phyloP scores from a whole-genome alignment of 768 basidiomycete genomes.

The Tylopilus sp. region DNA sequence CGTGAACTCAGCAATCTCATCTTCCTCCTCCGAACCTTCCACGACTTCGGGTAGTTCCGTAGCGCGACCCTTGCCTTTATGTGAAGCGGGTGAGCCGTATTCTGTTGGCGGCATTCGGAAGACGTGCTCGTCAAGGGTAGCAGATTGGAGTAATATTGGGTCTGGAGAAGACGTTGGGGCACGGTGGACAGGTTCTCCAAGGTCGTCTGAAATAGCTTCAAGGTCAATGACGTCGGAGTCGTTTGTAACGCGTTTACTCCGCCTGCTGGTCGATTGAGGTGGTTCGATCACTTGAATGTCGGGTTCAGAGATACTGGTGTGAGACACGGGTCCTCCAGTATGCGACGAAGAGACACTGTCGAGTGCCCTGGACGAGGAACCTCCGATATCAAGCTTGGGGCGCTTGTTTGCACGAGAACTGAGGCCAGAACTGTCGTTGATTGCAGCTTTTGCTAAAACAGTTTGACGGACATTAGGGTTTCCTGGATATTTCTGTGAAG shows the following conservation, averaged over 20 bases:
- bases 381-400: constrained; percentile 14
- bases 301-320: constrained; percentile 8
- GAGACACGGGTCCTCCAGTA: not conserved
- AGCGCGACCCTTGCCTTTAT: constrained; percentile 26
- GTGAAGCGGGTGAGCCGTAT: not conserved
- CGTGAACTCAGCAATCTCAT: constrained; percentile 19
- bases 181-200: constrained; percentile 21
- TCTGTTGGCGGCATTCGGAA: constrained; percentile 23
- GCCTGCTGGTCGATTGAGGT: not conserved
- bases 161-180: constrained; percentile 23
- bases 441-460: constrained; percentile 10
- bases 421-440: not conserved
- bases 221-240: constrained; percentile 23
- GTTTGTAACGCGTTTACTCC: constrained; percentile 1
- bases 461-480: constrained; percentile 26
- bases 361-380: not conserved
- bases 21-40: constrained; percentile 24
- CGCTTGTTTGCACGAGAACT: constrained; percentile 22
- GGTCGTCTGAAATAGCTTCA: constrained; percentile 17
- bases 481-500: not conserved
- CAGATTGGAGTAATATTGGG: constrained; percentile 5
- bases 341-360: constrained; percentile 7
- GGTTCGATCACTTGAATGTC: constrained; percentile 23
- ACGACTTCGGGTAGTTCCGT: constrained; percentile 9
- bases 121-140: constrained; percentile 9